Conservation (phyloP, 2,329 filamentous ascomycete genomes). For the Ambrosiella beaveri region DNA sequence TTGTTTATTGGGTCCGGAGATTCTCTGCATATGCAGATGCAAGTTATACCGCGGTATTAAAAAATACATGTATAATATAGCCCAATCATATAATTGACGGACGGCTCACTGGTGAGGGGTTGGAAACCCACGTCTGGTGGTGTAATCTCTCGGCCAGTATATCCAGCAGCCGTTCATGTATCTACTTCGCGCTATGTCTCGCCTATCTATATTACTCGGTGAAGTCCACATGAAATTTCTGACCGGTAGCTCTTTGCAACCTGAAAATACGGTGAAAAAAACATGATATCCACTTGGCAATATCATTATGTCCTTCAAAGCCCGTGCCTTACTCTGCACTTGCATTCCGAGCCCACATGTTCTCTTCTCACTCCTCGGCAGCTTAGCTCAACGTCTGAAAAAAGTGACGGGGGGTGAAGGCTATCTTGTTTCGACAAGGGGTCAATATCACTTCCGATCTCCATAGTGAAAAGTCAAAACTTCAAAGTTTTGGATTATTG, state of each 20-base stretch:
- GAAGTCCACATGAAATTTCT: no score
- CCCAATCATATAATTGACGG: no score
- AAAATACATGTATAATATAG: neutral
- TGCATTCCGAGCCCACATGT: neutral
- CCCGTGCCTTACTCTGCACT: neutral
- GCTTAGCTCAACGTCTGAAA: neutral
- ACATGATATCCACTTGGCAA: neutral
- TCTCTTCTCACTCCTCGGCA: neutral
- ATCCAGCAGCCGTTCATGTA: no score
- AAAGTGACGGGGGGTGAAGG: neutral
- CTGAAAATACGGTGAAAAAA: neutral
- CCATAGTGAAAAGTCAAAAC: neutral
- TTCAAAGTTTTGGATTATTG: neutral
- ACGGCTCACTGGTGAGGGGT: no score
- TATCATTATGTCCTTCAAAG: neutral
- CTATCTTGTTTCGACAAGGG: neutral
- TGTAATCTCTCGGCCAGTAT: no score
- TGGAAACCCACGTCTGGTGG: no score
- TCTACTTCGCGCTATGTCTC: no score
- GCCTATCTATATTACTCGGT: no score
- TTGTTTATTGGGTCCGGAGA: neutral
- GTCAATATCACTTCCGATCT: neutral
- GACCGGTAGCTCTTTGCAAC: no score
- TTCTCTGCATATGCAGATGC: neutral
- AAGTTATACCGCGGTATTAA: neutral